Conservation (phyloP, 2,329 filamentous ascomycete species). For the Lachnellula cervina region DNA sequence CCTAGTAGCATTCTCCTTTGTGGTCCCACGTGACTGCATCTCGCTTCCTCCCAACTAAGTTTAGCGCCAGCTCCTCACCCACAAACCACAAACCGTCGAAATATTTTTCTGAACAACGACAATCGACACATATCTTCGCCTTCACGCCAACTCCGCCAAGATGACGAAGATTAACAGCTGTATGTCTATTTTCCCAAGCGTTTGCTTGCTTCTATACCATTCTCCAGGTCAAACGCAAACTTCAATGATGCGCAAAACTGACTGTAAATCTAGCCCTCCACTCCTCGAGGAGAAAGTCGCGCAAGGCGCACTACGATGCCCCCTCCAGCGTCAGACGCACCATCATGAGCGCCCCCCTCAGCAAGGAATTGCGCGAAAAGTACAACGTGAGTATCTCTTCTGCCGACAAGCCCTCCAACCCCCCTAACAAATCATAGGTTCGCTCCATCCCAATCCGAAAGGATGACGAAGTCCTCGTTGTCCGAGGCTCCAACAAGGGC, state of each 20-base stretch:
- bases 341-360: slow-evolving; percentile 95
- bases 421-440: slow-evolving; percentile 52
- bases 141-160: slow-evolving; percentile 38
- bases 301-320: slow-evolving; percentile 96
- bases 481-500: slow-evolving; percentile 93
- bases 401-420: neutral
- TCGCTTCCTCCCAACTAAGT: neutral
- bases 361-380: slow-evolving; percentile 97
- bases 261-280: slow-evolving; percentile 47
- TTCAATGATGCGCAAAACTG: slow-evolving; percentile 5
- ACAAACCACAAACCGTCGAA: neutral
- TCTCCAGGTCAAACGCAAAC: neutral
- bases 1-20: no score
- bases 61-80: neutral
- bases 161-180: slow-evolving; percentile 68
- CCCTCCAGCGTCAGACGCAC: slow-evolving; percentile 89
- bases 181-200: slow-evolving; percentile 32
- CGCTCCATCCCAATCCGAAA: slow-evolving; percentile 96
- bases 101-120: slow-evolving; percentile 15
- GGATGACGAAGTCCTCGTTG: slow-evolving; percentile 90
- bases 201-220: slow-evolving; percentile 4
- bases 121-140: slow-evolving; percentile 18
- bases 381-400: slow-evolving; percentile 73
- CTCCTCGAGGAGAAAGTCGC: slow-evolving; percentile 96
- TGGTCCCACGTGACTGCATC: no score